Conservation (phyloP, 2,329 filamentous ascomycete species). For the Xylariaceae sp. region DNA sequence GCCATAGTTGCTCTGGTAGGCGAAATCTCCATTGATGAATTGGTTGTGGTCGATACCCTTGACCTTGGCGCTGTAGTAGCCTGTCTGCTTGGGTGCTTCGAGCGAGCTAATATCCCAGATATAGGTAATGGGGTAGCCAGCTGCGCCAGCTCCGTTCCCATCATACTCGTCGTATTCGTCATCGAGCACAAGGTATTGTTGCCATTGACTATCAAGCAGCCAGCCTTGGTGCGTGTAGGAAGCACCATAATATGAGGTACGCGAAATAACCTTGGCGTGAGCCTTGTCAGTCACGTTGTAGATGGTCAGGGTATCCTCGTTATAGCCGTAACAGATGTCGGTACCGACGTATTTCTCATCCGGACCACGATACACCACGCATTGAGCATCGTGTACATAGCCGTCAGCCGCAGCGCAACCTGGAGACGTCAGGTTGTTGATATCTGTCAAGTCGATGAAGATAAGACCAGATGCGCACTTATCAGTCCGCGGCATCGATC, state of each 20-base stretch:
- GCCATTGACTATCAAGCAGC: conserved; percentile 49
- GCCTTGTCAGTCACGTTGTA: conserved; percentile 57
- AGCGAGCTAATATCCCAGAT: conserved; percentile 52
- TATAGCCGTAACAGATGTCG: conserved; percentile 63
- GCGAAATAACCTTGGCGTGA: conserved; percentile 50
- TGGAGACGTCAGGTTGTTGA: conserved; percentile 57
- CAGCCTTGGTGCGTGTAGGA: conserved; percentile 62
- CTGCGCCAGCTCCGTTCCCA: conserved; percentile 43
- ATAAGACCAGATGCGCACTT: conserved; percentile 60
- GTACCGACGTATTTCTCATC: conserved; percentile 51
- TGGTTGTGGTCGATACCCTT: conserved; percentile 52
- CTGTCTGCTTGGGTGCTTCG: conserved; percentile 48
- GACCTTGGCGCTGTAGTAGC: conserved; percentile 46
- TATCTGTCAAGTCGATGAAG: conserved; percentile 63
- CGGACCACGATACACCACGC: conserved; percentile 59
- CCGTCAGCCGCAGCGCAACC: conserved; percentile 62
- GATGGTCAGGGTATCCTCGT: conserved; percentile 57
- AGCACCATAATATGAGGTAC: conserved; percentile 58
- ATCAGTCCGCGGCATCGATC: conserved; percentile 46
- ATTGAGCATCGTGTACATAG: conserved; percentile 68
- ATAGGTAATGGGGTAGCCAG: conserved; percentile 50
- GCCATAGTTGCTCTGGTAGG: conserved; percentile 53
- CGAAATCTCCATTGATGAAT: conserved; percentile 46
- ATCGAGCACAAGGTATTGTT: conserved; percentile 50
- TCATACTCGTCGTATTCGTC: conserved; percentile 56